phyloP scores from a whole-genome alignment of 306 rosid genomes.

The Purshia tridentata region DNA sequence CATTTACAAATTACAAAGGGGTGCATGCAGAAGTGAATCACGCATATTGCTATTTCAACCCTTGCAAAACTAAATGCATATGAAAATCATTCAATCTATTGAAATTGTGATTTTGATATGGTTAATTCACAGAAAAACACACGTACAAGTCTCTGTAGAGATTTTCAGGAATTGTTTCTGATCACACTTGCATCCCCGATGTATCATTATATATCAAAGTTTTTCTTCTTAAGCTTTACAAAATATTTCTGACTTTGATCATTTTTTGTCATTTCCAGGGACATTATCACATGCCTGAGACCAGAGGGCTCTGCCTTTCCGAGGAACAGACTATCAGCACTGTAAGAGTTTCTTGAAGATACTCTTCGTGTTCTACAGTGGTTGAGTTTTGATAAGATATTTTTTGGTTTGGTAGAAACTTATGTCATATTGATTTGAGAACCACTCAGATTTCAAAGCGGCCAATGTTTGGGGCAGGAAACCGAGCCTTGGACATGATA shows the following conservation, averaged over 20 bases:
- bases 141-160: slow-evolving; percentile 1
- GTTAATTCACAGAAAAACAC: not conserved
- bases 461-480: slow-evolving; percentile 49
- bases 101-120: not conserved
- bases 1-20: no score
- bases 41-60: not conserved
- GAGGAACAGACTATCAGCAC: slow-evolving; percentile 68
- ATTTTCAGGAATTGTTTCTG: slow-evolving; percentile 24
- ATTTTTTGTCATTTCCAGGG: slow-evolving; percentile 36
- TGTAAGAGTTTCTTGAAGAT: slow-evolving; percentile 32
- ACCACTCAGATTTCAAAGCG: slow-evolving; percentile 46
- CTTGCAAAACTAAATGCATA: not conserved
- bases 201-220: not conserved
- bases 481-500: slow-evolving; percentile 36
- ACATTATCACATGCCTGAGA: slow-evolving; percentile 62
- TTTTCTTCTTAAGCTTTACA: not conserved
- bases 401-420: not conserved
- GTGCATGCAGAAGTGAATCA: no score
- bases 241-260: not conserved
- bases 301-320: slow-evolving; percentile 68
- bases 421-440: not conserved
- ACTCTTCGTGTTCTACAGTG: not conserved
- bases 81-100: not conserved
- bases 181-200: slow-evolving; percentile 2
- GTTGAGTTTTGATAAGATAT: not conserved